Evolutionary conservation across 2,329 filamentous ascomycete species (phyloP), one percentile per base, ranked within the genome.

Genomic region (Fusarium mundagurra): DNA sequence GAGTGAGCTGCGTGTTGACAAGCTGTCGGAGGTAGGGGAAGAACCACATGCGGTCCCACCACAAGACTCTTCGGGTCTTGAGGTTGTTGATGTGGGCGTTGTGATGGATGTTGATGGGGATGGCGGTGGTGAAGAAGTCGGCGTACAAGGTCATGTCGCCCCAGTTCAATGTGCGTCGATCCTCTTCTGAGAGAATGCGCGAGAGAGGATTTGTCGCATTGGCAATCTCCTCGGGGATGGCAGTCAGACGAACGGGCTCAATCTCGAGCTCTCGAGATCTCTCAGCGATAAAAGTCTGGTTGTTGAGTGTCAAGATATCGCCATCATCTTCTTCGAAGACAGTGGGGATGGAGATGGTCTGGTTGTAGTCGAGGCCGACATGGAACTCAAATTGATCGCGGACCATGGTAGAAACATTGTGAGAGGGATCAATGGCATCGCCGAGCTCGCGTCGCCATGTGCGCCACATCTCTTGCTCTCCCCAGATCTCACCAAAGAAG

Each of bases 401-500:
- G 1, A 76, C 53, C 70, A 76, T 64, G 2, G 55, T 43, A 5
- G 67, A 62, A 8, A 59, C 63, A 18, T 45, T 72, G 41, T 53
- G 58, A 4, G 41, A 22, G 8, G 38, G 34, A 27, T 70, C 66
- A 13, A 70, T 70, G 10, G 48, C 27, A 24, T 70, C 66, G 5
- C 50, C 36, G 1, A 69, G 38, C 39, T 68, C 58, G 4, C 71
- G 74, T 18, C 66, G 54, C 76, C 69, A 73, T 6, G 45, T 66
- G 6, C 76, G 73, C 69, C 71, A 78, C 12, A 78, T 51, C 33
- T 78, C 76, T 45, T 77, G 76, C 66, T 81, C 79, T 16, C 74
- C 78, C 34, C 79, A 77, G 14, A 82, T 73, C 41, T 81, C 76
- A 9, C 69, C 79, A 10, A 80, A 76, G 50, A 81, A 48, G 16